Evolutionary conservation across 2,329 filamentous ascomycete genomes (phyloP).

Genomic region (Pestalotiopsis sp.): DNA sequence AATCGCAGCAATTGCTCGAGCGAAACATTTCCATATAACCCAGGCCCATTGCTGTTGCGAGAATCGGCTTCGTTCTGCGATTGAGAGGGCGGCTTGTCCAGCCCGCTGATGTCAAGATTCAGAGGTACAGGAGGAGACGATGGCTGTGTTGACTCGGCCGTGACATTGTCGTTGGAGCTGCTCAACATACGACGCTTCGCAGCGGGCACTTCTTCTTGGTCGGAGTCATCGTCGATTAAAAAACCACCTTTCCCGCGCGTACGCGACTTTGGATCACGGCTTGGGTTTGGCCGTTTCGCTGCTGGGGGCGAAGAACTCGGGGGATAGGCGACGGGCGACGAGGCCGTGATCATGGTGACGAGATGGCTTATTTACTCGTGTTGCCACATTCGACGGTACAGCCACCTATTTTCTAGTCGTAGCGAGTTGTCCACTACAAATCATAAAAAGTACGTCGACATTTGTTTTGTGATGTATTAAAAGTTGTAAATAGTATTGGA

Average conservation of each 20-base stretch:
- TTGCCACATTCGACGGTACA: too few relatives aligned
- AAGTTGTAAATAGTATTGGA: too few relatives aligned
- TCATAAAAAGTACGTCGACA: too few relatives aligned
- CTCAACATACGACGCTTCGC: conserved; percentile 45
- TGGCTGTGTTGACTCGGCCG: conserved; percentile 21
- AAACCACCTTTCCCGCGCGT: conserved; percentile 42
- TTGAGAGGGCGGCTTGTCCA: neutral
- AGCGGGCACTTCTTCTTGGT: conserved; percentile 38
- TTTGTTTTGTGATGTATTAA: too few relatives aligned
- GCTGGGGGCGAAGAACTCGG: conserved; percentile 43
- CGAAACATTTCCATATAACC: neutral
- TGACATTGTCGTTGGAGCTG: conserved; percentile 22
- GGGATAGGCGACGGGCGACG: conserved; percentile 59
- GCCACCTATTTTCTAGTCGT: too few relatives aligned
- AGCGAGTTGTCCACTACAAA: too few relatives aligned
- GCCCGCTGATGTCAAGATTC: conserved; percentile 13
- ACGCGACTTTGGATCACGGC: conserved; percentile 31
- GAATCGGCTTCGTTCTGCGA: neutral
- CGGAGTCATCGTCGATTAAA: conserved; percentile 41
- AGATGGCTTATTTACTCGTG: neutral
- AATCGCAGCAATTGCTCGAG: conserved; percentile 22
- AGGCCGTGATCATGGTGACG: conserved; percentile 56
- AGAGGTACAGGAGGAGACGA: conserved; percentile 21
- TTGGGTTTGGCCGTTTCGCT: conserved; percentile 37
- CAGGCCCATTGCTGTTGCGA: neutral